Percentiles rank a stretch among this genome's conserved stretches.
Conservation (phyloP, 495 filamentous ascomycete genomes). For the Parathielavia hyrcaniae region DNA sequence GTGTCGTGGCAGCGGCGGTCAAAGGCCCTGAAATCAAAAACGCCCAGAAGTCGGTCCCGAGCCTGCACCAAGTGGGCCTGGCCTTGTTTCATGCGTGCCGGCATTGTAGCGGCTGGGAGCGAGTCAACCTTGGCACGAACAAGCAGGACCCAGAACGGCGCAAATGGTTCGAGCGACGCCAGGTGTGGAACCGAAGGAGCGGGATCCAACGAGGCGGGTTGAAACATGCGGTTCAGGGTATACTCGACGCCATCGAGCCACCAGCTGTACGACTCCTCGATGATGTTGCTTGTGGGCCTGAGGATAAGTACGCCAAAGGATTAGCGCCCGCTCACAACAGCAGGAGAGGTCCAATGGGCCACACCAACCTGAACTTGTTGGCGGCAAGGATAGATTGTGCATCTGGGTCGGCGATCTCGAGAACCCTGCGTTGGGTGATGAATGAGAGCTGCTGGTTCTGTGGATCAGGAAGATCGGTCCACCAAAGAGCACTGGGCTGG, state of each 20-base stretch:
- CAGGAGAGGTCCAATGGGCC: neutral
- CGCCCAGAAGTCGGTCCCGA: slow-evolving; percentile 32
- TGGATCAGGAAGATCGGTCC: slow-evolving; percentile 43
- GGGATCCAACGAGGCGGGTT: slow-evolving; percentile 12
- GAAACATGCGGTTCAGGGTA: slow-evolving; percentile 33
- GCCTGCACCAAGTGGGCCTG: slow-evolving; percentile 32
- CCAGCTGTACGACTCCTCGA: slow-evolving; percentile 44
- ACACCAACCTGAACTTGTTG: slow-evolving; percentile 31
- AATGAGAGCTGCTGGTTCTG: slow-evolving; percentile 23
- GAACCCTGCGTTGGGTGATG: slow-evolving; percentile 37
- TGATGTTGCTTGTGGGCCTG: slow-evolving; percentile 35
- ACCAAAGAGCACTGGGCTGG: slow-evolving; percentile 27
- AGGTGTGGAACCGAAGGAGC: slow-evolving; percentile 19
- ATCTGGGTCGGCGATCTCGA: slow-evolving; percentile 27
- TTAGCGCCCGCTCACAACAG: neutral
- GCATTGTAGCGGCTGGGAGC: slow-evolving; percentile 14
- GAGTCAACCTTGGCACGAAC: slow-evolving; percentile 40
- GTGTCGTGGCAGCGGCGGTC: slow-evolving; percentile 43
- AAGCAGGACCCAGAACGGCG: slow-evolving; percentile 35
- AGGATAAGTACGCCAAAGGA: neutral
- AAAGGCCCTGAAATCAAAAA: slow-evolving; percentile 41
- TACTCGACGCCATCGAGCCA: slow-evolving; percentile 40
- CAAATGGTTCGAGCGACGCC: slow-evolving; percentile 20
- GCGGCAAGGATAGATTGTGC: slow-evolving; percentile 28
- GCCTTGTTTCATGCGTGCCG: slow-evolving; percentile 39